phyloP scores from a whole-genome alignment of 2,329 filamentous ascomycete genomes.

The Cylindrodendrum hubeiense region DNA sequence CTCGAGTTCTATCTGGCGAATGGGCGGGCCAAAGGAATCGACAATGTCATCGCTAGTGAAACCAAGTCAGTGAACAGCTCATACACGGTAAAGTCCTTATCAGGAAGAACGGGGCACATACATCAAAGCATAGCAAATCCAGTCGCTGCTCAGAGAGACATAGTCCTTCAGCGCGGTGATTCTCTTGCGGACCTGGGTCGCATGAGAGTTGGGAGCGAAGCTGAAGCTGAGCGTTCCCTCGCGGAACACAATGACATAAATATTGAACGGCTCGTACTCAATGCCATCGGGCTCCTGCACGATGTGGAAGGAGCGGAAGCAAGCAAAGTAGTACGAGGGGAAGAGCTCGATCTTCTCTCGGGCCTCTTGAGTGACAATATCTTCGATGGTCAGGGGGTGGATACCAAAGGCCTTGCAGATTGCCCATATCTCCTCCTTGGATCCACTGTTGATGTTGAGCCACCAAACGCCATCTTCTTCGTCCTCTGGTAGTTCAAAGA shows the following conservation, averaged over 20 bases:
- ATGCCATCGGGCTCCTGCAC: slow-evolving; percentile 83
- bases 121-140: slow-evolving; percentile 99
- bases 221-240: slow-evolving; percentile 96
- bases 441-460: slow-evolving; percentile 93
- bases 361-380: slow-evolving; percentile 94
- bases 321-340: slow-evolving; percentile 97
- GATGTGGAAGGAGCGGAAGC: slow-evolving; percentile 90
- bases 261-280: slow-evolving; percentile 94
- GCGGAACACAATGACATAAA: slow-evolving; percentile 96
- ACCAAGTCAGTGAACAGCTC: slow-evolving; percentile 37
- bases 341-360: slow-evolving; percentile 99
- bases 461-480: slow-evolving; percentile 92
- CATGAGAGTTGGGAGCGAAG: slow-evolving; percentile 88
- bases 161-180: slow-evolving; percentile 96
- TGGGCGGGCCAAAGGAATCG: slow-evolving; percentile 92
- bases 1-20: slow-evolving; percentile 86
- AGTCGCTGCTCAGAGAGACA: slow-evolving; percentile 93
- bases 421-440: slow-evolving; percentile 86
- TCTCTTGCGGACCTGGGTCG: slow-evolving; percentile 88
- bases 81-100: not conserved
- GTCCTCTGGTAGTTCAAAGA: slow-evolving; percentile 78
- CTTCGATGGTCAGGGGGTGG: slow-evolving; percentile 94
- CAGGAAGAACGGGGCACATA: slow-evolving; percentile 57
- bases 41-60: slow-evolving; percentile 87
- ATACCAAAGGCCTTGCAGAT: slow-evolving; percentile 96